Base-by-base conservation (phyloP, 2,329 filamentous ascomycete species). In the Apiospora malaysiana region DNA sequence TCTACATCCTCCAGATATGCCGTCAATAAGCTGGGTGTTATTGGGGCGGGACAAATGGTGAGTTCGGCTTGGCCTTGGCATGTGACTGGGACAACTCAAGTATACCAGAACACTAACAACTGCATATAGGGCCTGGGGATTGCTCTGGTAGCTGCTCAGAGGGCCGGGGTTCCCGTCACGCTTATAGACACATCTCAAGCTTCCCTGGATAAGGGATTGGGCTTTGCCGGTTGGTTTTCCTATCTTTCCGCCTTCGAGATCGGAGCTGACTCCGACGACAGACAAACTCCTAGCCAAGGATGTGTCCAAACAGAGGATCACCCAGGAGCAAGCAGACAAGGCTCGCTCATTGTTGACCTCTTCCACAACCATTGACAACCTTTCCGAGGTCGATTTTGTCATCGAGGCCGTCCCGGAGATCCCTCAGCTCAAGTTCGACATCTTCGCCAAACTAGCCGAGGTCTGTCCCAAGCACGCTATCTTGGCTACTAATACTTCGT, bases 361-460 rank as follows among this genome's bases (percentile, higher is more conserved):
- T 10, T 91, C 90, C 69, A 94, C 93, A 21, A 89, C 89, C 23
- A 88, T 98, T 76, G 92, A 94, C 65, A 88, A 92, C 71, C 90
- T 98, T 27, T 90, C 89, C 37, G 88, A 91, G n/a, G 93, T 94
- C 46, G 96, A 99, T 84, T 98, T 99, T 81, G 92, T 99, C 70
- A 98, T 99, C 78, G 96, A 99, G 85, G 96, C 96, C 21, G 94
- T 99, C 10, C 96, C 96, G 46, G 95, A 98, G 85, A 95, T 97
- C 70, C 91, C 93, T 51, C 86, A 91, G 68, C 89, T 99, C 74
- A 99, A 99, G 83, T 90, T 91, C 75, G 90, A 91, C 74, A 97
- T 99, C 75, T 99, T 99, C 84, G 85, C 89, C 74, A 88, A 92
- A 78, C 88, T 99, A 14, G 94, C 95, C 8, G 85, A 93, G 77